Conservation (phyloP, 1,284 basidiomycete genomes). For the Phylloporus sp. region DNA sequence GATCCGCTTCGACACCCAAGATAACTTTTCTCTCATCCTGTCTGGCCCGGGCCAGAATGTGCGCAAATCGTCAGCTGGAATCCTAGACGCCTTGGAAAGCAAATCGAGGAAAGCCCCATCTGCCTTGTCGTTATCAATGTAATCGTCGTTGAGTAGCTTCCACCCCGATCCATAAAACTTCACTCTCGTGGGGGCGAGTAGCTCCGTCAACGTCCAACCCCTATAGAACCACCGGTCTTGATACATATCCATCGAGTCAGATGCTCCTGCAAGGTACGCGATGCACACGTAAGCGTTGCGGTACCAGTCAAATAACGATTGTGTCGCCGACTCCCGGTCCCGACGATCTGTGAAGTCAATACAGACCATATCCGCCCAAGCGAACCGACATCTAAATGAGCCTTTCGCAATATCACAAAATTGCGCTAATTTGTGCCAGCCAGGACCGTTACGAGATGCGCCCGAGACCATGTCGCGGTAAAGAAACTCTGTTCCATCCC, state of each 20-base stretch:
- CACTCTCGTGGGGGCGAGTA: conserved; percentile 6
- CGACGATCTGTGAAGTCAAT: conserved; percentile 1
- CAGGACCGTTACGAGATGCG: conserved; percentile 1
- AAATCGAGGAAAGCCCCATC: neutral
- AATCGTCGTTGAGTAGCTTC: neutral
- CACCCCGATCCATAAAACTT: conserved; percentile 10
- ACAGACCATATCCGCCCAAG: conserved; percentile 26
- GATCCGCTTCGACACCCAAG: conserved; percentile 1
- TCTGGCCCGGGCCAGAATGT: conserved; percentile 3
- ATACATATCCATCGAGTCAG: neutral
- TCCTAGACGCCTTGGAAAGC: conserved; percentile 6
- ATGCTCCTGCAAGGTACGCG: conserved; percentile 14
- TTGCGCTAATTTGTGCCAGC: conserved; percentile 18
- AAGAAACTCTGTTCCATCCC: conserved; percentile 5
- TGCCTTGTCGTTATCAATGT: conserved; percentile 11
- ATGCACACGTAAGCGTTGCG: conserved; percentile 28
- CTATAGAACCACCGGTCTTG: conserved; percentile 1
- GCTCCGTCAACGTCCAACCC: conserved; percentile 4
- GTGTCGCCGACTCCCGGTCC: conserved; percentile 7
- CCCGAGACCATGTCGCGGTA: conserved; percentile 13
- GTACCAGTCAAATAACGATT: conserved; percentile 21
- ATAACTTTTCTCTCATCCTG: conserved; percentile 5
- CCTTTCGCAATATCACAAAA: conserved; percentile 15
- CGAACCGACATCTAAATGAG: conserved; percentile 21
- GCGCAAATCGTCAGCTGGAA: conserved; percentile 1